Conservation (phyloP, 441 rosid species). For the Eruca vesicaria region DNA sequence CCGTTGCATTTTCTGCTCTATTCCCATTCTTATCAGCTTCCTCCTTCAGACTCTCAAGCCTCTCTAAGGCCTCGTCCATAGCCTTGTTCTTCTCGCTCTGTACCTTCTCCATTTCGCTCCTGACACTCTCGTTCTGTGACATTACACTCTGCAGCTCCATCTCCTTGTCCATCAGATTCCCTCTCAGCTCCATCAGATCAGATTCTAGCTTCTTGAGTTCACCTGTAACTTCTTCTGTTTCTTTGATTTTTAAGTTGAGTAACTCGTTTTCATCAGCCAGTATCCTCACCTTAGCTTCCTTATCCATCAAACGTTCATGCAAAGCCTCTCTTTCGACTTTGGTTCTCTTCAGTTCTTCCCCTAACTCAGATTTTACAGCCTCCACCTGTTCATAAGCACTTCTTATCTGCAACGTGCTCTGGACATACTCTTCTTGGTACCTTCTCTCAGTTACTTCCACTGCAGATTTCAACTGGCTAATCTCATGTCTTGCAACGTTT, state of each 20-base stretch:
- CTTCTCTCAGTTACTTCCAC: conserved; percentile 76
- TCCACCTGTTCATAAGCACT: conserved; percentile 81
- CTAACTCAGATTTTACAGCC: conserved; percentile 42
- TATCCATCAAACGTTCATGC: conserved; percentile 47
- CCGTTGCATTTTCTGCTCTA: conserved; percentile 58
- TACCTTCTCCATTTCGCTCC: conserved; percentile 46
- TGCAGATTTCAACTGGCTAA: conserved; percentile 60
- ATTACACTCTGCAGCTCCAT: conserved; percentile 45
- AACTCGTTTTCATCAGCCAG: conserved; percentile 42
- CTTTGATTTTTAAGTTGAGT: conserved; percentile 39
- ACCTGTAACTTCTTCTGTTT: conserved; percentile 30
- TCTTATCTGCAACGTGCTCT: conserved; percentile 81
- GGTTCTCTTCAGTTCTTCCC: conserved; percentile 43
- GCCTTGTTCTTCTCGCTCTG: conserved; percentile 50
- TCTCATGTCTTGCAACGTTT: conserved; percentile 52
- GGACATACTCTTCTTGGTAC: conserved; percentile 86
- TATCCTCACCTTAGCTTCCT: conserved; percentile 51
- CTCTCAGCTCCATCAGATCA: conserved; percentile 55
- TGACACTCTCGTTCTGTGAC: conserved; percentile 59
- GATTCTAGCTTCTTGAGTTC: conserved; percentile 60
- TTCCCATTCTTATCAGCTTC: conserved; percentile 75
- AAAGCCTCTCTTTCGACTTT: conserved; percentile 45
- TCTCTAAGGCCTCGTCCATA: conserved; percentile 62
- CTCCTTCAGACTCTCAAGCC: conserved; percentile 56
- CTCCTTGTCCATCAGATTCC: conserved; percentile 51